These are phyloP conservation scores for Lepidium aucheri DNA, from an alignment of 345 rosid genomes.

Conservation along the genomic window DNA sequence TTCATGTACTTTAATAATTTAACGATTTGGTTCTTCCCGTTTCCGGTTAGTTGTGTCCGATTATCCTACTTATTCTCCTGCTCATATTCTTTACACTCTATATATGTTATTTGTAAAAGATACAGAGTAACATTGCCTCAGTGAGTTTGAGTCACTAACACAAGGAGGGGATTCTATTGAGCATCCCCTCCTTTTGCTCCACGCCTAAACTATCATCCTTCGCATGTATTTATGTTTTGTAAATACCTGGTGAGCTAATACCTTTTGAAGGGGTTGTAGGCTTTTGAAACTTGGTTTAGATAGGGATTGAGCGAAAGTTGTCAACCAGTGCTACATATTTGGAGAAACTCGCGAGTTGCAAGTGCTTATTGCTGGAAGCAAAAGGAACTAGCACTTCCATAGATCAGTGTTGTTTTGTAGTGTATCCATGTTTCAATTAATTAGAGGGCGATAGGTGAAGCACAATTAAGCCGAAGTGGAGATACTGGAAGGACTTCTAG, in stretches of 20 bases:
- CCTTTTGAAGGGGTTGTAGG: slow-evolving; percentile 15
- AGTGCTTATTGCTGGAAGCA: neutral
- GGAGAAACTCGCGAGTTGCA: neutral
- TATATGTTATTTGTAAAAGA: slow-evolving; percentile 3
- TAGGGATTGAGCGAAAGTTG: slow-evolving; percentile 5
- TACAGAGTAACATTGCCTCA: neutral
- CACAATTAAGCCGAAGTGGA: neutral
- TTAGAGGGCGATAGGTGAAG: neutral
- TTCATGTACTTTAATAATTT: neutral
- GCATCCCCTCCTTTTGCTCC: slow-evolving; percentile 12
- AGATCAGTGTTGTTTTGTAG: neutral
- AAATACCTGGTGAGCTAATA: neutral
- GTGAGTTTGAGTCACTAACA: slow-evolving; percentile 12
- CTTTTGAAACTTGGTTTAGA: neutral
- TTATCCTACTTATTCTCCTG: slow-evolving; percentile 9
- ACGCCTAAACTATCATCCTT: neutral
- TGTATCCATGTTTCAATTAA: neutral
- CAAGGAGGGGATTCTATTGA: neutral
- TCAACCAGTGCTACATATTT: neutral
- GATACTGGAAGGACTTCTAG: neutral
- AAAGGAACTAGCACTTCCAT: neutral
- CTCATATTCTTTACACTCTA: neutral
- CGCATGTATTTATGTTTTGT: neutral
- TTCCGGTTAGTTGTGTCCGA: neutral
- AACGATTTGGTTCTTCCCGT: slow-evolving; percentile 3